Evolutionary conservation across 805 yeast species (phyloP).

Genomic region (Saccharomycopsis synnaedendra): DNA sequence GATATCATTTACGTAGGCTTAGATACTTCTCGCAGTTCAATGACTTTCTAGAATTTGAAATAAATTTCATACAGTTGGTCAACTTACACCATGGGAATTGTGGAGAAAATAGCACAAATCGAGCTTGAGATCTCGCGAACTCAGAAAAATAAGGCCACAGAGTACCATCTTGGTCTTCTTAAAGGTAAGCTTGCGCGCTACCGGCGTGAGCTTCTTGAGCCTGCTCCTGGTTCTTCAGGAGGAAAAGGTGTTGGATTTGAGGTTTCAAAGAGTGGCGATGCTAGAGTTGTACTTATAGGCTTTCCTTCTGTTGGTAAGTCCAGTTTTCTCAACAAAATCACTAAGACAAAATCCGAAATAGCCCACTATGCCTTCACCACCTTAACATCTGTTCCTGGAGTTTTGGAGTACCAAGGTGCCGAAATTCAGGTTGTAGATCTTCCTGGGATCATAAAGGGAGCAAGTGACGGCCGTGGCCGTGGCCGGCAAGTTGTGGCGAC

Average conservation of each 20-base stretch:
- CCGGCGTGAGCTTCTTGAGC: constrained; percentile 84
- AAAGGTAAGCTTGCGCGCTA: constrained; percentile 92
- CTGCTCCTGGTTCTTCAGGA: constrained; percentile 58
- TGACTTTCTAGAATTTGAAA: not conserved
- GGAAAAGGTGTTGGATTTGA: constrained; percentile 87
- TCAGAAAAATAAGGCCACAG: constrained; percentile 96
- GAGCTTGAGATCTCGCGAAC: constrained; percentile 91
- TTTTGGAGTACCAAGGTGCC: constrained; percentile 89
- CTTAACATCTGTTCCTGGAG: constrained; percentile 93
- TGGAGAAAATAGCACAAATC: constrained; percentile 75
- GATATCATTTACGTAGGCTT: not conserved
- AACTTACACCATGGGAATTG: not conserved
- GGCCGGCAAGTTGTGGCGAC: constrained; percentile 96
- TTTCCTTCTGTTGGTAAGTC: constrained; percentile 98
- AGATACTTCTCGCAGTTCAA: not conserved
- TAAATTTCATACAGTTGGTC: not conserved
- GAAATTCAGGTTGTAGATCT: constrained; percentile 95
- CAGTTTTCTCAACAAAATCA: constrained; percentile 76
- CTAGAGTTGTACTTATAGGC: constrained; percentile 89
- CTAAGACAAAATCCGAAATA: constrained; percentile 88
- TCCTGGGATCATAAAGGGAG: constrained; percentile 96
- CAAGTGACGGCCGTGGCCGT: constrained; percentile 94
- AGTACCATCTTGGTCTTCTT: constrained; percentile 86
- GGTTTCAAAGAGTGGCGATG: constrained; percentile 92
- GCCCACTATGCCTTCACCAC: constrained; percentile 96